Percentiles rank a stretch among this genome's conserved stretches.
These are phyloP conservation scores for Phytophthora pistaciae DNA, from an alignment of 352 stramenopile species.

Conservation along the genomic window DNA sequence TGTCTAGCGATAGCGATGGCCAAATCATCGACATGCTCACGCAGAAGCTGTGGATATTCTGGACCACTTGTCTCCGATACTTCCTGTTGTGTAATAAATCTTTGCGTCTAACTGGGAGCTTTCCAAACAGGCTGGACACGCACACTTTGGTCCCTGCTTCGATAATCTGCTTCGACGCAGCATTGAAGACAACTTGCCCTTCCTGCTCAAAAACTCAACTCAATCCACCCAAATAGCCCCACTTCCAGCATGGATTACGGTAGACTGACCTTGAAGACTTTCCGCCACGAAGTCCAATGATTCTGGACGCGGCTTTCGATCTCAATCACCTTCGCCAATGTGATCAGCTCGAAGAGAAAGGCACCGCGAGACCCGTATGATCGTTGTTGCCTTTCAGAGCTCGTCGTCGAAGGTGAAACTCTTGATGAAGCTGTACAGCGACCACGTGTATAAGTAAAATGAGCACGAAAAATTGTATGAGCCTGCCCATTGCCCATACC, in stretches of 20 bases:
- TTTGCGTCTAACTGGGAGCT: slow-evolving; percentile 64
- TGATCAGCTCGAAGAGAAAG: slow-evolving; percentile 58
- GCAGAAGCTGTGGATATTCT: slow-evolving; percentile 58
- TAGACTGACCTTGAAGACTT: slow-evolving; percentile 67
- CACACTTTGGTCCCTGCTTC: slow-evolving; percentile 60
- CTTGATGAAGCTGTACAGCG: slow-evolving; percentile 49
- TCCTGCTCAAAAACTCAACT: slow-evolving; percentile 38
- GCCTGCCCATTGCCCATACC: slow-evolving; percentile 30
- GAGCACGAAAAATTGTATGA: neutral
- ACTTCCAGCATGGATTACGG: neutral
- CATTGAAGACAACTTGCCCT: slow-evolving; percentile 67
- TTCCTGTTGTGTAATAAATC: slow-evolving; percentile 49
- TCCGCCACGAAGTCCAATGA: slow-evolving; percentile 72
- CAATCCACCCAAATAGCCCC: neutral
- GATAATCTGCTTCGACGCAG: slow-evolving; percentile 41
- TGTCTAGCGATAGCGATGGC: slow-evolving; percentile 66
- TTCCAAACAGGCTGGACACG: slow-evolving; percentile 64
- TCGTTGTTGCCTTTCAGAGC: slow-evolving; percentile 2
- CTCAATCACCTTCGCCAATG: slow-evolving; percentile 56
- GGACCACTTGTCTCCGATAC: slow-evolving; percentile 43
- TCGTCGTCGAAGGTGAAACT: slow-evolving; percentile 6
- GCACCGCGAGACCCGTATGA: slow-evolving; percentile 60
- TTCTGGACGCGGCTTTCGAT: slow-evolving; percentile 69
- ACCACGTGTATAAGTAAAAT: neutral
- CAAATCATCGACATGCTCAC: slow-evolving; percentile 77